Conservation (phyloP, 2,329 filamentous ascomycete species). For the Corniculantispora saksenae region DNA sequence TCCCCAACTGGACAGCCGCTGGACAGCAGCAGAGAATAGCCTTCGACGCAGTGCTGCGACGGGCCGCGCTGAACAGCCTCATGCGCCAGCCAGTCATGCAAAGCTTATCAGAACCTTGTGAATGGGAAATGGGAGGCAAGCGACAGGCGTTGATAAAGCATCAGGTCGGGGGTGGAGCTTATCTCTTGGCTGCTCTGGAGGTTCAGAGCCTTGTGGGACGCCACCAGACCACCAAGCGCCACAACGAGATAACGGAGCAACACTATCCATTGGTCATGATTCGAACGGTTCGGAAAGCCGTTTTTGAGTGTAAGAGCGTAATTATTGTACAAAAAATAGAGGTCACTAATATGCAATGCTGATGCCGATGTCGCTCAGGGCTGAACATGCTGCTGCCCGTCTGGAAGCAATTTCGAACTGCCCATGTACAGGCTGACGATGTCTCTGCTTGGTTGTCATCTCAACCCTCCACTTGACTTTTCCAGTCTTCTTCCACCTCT, state of each 20-base stretch:
- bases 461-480: slow-evolving; percentile 22
- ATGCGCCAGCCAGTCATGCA: neutral
- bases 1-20: too few species aligned
- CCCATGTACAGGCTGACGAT: neutral
- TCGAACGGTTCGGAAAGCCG: neutral
- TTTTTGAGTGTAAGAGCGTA: neutral
- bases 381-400: neutral
- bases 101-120: slow-evolving; percentile 14
- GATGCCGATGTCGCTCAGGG: slow-evolving; percentile 7
- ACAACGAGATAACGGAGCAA: slow-evolving; percentile 14
- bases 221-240: slow-evolving; percentile 15
- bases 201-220: slow-evolving; percentile 12
- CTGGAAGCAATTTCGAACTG: neutral
- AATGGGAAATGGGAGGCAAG: neutral
- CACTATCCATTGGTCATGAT: neutral
- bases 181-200: slow-evolving; percentile 18
- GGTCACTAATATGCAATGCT: neutral
- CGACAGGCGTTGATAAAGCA: slow-evolving; percentile 1
- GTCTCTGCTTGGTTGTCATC: too few species aligned
- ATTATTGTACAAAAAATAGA: neutral
- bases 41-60: neutral
- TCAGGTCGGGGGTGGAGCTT: slow-evolving; percentile 10
- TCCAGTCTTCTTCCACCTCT: slow-evolving; percentile 46
- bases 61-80: neutral
- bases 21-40: neutral